Evolutionary conservation across 495 filamentous ascomycete genomes (phyloP).

Genomic region (Monascus purpureus): DNA sequence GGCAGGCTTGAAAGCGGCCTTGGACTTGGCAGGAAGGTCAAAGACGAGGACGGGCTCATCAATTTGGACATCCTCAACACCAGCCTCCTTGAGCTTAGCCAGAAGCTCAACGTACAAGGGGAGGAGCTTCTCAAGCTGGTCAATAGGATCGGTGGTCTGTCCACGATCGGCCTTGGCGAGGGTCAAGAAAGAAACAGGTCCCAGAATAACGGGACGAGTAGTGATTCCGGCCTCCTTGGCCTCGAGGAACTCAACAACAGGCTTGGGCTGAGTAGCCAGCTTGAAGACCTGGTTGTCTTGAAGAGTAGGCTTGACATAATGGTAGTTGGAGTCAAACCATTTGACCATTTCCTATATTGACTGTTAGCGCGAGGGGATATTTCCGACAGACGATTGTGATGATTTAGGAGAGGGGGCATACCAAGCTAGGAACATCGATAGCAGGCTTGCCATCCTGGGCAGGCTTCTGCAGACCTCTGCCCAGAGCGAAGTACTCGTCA

Average conservation of each 20-base stretch:
- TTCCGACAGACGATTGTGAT: neutral
- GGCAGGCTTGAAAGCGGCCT: conserved; percentile 93
- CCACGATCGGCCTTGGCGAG: conserved; percentile 95
- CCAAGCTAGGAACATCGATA: conserved; percentile 80
- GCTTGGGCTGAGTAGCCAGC: conserved; percentile 76
- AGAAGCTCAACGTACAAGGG: conserved; percentile 89
- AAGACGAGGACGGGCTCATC: conserved; percentile 95
- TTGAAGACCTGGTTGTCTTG: conserved; percentile 93
- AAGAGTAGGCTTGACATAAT: conserved; percentile 98
- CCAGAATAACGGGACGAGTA: conserved; percentile 88
- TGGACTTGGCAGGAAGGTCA: conserved; percentile 72
- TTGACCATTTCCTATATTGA: conserved; percentile 82
- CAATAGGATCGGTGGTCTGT: conserved; percentile 81
- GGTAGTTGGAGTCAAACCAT: conserved; percentile 99
- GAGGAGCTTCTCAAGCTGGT: conserved; percentile 77
- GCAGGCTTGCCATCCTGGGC: conserved; percentile 40
- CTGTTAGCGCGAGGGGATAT: conserved; percentile 3
- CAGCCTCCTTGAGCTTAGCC: conserved; percentile 80
- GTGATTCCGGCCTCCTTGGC: conserved; percentile 88
- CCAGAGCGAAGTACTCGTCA: conserved; percentile 99
- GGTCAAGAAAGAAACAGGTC: conserved; percentile 90
- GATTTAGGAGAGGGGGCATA: conserved; percentile 22
- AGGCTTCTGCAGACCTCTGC: conserved; percentile 86
- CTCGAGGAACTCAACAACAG: conserved; percentile 85
- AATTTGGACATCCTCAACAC: conserved; percentile 89